Conservation (phyloP, 2,329 filamentous ascomycete species). For the Aspergillus quadricinctus region DNA sequence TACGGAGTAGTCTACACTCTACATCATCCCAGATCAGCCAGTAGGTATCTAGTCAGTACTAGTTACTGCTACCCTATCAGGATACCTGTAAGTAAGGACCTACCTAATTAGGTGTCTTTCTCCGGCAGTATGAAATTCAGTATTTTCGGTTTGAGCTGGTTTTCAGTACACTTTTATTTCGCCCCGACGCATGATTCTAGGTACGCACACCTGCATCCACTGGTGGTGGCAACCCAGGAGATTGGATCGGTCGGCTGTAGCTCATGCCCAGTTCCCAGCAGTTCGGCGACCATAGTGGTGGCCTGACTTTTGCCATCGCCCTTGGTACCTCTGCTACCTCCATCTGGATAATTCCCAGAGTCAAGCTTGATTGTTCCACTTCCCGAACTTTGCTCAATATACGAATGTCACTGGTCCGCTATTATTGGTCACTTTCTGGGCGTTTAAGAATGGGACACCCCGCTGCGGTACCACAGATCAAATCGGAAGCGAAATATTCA, state of each 20-base stretch:
- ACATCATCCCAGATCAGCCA: too few relatives aligned
- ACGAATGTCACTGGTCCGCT: not conserved
- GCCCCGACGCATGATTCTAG: not conserved
- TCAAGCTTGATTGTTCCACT: not conserved
- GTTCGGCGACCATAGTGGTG: not conserved
- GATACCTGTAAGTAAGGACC: too few relatives aligned
- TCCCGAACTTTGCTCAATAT: not conserved
- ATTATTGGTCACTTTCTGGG: not conserved
- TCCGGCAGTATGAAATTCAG: not conserved
- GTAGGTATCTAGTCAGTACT: too few relatives aligned
- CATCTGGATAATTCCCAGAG: too few relatives aligned
- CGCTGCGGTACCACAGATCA: not conserved
- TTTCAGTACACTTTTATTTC: not conserved
- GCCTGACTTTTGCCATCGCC: not conserved
- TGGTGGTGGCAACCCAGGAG: conserved; percentile 14
- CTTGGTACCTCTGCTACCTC: not conserved
- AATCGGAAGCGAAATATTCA: not conserved
- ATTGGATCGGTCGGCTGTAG: conserved; percentile 1
- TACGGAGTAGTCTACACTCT: too few relatives aligned
- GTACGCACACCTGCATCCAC: conserved; percentile 13
- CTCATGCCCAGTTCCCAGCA: not conserved
- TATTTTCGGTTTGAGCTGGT: not conserved
- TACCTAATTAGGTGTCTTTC: not conserved
- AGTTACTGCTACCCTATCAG: too few relatives aligned
- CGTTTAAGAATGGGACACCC: not conserved